Percentiles rank a stretch among this genome's conserved stretches.
Conservation (phyloP, 2,329 filamentous ascomycete species). For the Rhytidhysteron rufulum region DNA sequence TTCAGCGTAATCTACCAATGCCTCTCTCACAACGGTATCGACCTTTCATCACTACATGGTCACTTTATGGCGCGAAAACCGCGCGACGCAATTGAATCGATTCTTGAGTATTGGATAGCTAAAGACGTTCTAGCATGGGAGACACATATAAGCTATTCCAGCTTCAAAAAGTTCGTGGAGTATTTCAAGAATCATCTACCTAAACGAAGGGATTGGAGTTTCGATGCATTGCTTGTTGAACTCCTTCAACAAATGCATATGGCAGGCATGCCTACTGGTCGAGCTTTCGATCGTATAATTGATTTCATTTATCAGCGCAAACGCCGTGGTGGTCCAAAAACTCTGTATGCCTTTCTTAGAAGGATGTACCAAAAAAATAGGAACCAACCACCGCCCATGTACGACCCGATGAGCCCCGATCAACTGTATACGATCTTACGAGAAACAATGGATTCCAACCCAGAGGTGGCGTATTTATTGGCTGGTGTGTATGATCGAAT, state of each 20-base stretch:
- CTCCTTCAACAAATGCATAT: constrained; percentile 11
- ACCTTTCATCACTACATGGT: no score
- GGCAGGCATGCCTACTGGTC: constrained; percentile 8
- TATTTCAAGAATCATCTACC: neutral
- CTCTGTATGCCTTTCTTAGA: neutral
- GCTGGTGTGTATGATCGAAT: neutral
- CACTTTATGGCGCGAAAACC: neutral
- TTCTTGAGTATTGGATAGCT: constrained; percentile 1
- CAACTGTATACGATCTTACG: neutral
- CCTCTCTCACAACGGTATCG: no score
- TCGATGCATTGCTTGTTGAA: constrained; percentile 6
- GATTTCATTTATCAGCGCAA: constrained; percentile 1
- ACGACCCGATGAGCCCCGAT: neutral
- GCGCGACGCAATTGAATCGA: neutral
- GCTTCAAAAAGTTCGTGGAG: no score
- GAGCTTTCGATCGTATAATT: neutral
- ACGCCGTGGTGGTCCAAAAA: neutral
- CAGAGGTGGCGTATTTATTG: neutral
- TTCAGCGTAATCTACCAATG: neutral
- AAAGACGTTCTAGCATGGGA: neutral
- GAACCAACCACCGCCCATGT: neutral
- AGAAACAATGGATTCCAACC: neutral
- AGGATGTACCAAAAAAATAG: neutral
- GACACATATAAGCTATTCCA: no score
- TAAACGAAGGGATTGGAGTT: neutral